These are phyloP conservation scores for Didymella pinodella DNA, from an alignment of 2,329 filamentous ascomycete genomes.

Conservation along the genomic window DNA sequence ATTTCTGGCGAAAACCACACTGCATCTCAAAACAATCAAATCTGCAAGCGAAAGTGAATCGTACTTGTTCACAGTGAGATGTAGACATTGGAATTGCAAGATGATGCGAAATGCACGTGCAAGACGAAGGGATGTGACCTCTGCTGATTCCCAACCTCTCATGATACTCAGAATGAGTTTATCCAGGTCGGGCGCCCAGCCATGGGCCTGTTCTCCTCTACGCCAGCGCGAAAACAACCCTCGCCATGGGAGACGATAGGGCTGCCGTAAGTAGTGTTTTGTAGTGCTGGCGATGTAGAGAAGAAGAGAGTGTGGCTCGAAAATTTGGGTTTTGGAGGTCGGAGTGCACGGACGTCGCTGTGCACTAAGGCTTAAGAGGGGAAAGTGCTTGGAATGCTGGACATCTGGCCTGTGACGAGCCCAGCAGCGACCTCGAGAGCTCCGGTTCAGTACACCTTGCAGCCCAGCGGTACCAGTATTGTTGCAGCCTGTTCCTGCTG, in stretches of 20 bases:
- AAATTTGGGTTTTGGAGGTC: conserved; percentile 44
- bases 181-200: conserved; percentile 76
- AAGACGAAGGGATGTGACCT: conserved; percentile 62
- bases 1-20: no score
- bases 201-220: conserved; percentile 69
- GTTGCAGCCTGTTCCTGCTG: conserved; percentile 34
- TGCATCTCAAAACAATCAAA: no score
- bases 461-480: conserved; percentile 26
- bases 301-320: conserved; percentile 52
- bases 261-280: conserved; percentile 67
- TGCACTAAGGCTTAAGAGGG: conserved; percentile 36
- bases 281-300: conserved; percentile 62
- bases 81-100: neutral
- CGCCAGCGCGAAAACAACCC: conserved; percentile 74
- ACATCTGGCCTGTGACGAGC: conserved; percentile 40
- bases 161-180: conserved; percentile 66
- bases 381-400: conserved; percentile 28
- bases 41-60: no score
- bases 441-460: conserved; percentile 38
- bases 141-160: conserved; percentile 77
- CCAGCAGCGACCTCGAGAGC: conserved; percentile 24
- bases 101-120: neutral
- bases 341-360: neutral
- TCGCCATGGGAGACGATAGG: conserved; percentile 57
- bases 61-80: no score